Base-by-base conservation (phyloP, 148 eudicot genomes). In the Gaultheria prostrata region DNA sequence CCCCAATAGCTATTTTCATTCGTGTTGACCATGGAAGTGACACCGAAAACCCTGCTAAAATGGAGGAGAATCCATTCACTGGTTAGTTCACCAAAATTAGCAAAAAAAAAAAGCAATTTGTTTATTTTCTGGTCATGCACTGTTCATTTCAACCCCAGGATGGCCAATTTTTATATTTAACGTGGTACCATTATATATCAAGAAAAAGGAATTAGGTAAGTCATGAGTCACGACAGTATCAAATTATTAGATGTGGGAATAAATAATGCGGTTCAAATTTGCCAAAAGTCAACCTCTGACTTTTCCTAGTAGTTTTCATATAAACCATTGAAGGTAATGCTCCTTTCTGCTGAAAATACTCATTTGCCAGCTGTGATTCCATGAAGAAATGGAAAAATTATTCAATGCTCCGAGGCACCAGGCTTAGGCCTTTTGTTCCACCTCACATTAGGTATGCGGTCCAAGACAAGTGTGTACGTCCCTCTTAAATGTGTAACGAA, bases 1-100 rank as follows among this genome's bases (percentile, higher is more conserved):
- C 99, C 65, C 95, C 99, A 8, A 91, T 85, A 17, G 98, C 99
- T 12, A 97, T 97, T 83, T 97, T 97, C 76, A 95, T 90, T 73
- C 99, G 91, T 18, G 94, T 89, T 15, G 91, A 82, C 99, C 99
- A 97, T 56, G 99, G 98, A 32, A 97, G 90, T 30, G 98, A 88
- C 1, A 91, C 95, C 0, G 98, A 87, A 86, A 76, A 94, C 83
- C 95, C 99, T 97, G 91, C n/a, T 32, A 90, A 14, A 45, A n/a
- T 17, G 3, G 30, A 26, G 46, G 57, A 35, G 18, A 45, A 21
- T 9, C 57, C 30, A 45, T 11, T 48, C 3, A 48, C 49, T 76
- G 1, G 15, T 21, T 48, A 35, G 12, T 73, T 73, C 26, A 33
- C 11, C 12, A 71, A 32, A 70, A 15, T 24, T 72, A 2, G 0